Conservation (phyloP, 257 asterid genomes). For the Gardenia jasminoides region DNA sequence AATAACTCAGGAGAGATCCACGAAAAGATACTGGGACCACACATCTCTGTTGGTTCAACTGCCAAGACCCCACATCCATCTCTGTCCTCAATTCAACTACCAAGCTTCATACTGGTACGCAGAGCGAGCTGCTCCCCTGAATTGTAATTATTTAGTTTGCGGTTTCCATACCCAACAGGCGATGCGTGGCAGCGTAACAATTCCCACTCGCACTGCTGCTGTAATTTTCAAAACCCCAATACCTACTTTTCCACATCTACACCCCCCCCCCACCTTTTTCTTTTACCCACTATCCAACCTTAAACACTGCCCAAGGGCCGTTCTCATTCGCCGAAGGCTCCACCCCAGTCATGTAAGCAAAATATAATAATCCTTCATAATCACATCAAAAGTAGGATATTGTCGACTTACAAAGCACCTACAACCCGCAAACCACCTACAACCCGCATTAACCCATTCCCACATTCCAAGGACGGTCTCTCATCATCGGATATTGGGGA, state of each 20-base stretch:
- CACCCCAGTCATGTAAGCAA: neutral
- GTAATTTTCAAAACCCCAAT: no score
- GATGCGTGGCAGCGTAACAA: no score
- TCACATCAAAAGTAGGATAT: neutral
- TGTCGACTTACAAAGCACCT: neutral
- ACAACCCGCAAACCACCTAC: neutral
- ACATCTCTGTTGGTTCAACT: neutral
- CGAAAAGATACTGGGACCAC: slow-evolving; percentile 16
- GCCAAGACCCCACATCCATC: no score
- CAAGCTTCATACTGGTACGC: no score
- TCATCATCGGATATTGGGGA: neutral
- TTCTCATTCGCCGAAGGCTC: slow-evolving; percentile 1
- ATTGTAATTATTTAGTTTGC: no score
- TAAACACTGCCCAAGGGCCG: neutral
- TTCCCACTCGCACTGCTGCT: no score
- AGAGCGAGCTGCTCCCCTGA: neutral
- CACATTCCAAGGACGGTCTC: neutral
- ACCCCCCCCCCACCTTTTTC: no score
- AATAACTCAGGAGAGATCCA: no score
- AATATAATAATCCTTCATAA: neutral
- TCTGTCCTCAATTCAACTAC: no score
- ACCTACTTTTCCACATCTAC: no score
- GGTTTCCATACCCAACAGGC: no score
- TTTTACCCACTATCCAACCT: neutral
- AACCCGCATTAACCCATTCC: neutral